phyloP scores from a whole-genome alignment of 2,329 filamentous ascomycete genomes.

The Pseudopyricularia javanii region DNA sequence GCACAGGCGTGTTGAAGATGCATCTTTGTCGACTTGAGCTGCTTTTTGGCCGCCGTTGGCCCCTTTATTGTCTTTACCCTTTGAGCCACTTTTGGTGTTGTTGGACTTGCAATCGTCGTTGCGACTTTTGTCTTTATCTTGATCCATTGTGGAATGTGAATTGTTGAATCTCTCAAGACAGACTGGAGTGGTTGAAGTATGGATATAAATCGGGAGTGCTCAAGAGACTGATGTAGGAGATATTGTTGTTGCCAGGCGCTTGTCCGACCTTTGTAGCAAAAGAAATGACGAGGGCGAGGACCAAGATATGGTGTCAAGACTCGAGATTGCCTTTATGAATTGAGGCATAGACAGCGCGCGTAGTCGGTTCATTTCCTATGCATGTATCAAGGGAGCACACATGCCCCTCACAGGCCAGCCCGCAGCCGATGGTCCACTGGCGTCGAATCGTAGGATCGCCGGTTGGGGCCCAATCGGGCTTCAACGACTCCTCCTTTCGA shows the following conservation, averaged over 20 bases:
- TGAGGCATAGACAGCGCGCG: background rate
- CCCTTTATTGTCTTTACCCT: background rate
- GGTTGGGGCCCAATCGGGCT: background rate
- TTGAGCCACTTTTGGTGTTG: too few species aligned
- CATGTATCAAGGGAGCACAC: background rate
- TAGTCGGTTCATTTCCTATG: background rate
- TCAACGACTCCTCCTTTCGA: background rate
- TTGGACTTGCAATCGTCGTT: background rate
- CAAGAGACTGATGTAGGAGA: too few species aligned
- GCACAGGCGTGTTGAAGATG: background rate
- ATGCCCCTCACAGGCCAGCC: too few species aligned
- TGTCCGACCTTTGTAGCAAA: too few species aligned
- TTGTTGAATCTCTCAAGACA: too few species aligned
- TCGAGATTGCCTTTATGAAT: background rate
- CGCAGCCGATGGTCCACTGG: background rate
- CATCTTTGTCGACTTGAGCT: background rate
- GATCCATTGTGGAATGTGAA: background rate
- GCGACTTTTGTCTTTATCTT: background rate
- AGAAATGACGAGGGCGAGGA: too few species aligned
- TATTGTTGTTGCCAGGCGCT: too few species aligned
- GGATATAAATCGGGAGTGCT: too few species aligned
- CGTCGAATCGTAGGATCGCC: background rate
- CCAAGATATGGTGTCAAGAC: too few species aligned
- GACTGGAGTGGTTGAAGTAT: too few species aligned
- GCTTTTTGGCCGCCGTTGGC: background rate